A percentile compares a stretch with the other conserved stretches of the same genome.
Conservation (phyloP, 2,329 filamentous ascomycete genomes). For the Trichoderma endophyticum region DNA sequence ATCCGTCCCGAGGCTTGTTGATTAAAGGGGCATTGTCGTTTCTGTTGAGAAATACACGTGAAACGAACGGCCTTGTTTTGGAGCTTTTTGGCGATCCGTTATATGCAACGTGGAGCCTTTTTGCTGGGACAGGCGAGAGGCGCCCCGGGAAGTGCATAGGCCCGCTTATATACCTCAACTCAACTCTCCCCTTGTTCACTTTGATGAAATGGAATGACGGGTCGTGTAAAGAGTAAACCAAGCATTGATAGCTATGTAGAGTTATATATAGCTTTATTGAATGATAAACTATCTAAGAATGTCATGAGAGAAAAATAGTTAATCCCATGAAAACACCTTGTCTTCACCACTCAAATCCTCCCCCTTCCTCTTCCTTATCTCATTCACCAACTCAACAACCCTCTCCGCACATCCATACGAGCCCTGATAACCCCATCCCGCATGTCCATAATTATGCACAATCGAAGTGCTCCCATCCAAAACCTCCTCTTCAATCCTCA, state of each 20-base stretch:
- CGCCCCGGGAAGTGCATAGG: background rate
- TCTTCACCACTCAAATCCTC: constrained; percentile 20
- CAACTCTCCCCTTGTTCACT: background rate
- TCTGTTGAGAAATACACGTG: background rate
- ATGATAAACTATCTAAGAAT: background rate
- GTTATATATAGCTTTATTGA: background rate
- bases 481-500: constrained; percentile 63
- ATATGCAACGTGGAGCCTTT: constrained; percentile 12
- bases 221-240: background rate
- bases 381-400: constrained; percentile 63
- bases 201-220: background rate
- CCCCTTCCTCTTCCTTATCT: constrained; percentile 44
- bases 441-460: constrained; percentile 81
- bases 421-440: constrained; percentile 71
- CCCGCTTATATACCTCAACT: background rate
- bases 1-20: background rate
- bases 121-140: background rate
- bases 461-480: constrained; percentile 56
- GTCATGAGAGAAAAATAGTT: background rate
- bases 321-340: background rate
- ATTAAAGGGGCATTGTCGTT: background rate
- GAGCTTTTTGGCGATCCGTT: background rate
- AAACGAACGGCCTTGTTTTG: background rate
- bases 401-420: constrained; percentile 68
- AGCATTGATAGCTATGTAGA: background rate